Evolutionary conservation across 345 rosid genomes (phyloP).

Genomic region (Euclidium syriacum): DNA sequence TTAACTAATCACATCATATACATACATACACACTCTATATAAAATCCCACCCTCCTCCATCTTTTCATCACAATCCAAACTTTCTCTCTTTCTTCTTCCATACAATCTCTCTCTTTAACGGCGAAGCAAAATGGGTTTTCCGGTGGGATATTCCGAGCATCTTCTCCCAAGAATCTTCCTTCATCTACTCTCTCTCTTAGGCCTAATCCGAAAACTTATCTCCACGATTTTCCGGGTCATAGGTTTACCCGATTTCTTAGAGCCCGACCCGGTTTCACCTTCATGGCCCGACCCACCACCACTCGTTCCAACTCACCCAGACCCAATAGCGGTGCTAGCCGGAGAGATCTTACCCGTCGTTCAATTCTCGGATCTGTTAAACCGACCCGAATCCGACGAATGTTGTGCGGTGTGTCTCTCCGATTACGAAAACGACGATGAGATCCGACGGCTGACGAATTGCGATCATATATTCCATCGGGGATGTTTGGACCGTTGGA

Average conservation of each 20-base stretch:
- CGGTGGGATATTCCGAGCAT: conserved; percentile 66
- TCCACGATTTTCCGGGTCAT: conserved; percentile 40
- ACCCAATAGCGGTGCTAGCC: conserved; percentile 53
- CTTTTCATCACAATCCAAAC: conserved; percentile 19
- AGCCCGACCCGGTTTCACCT: conserved; percentile 44
- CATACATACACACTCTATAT: conserved; percentile 16
- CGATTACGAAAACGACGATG: conserved; percentile 61
- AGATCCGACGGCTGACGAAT: conserved; percentile 61
- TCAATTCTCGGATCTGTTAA: conserved; percentile 57
- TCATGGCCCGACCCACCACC: conserved; percentile 39
- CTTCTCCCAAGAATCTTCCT: conserved; percentile 62
- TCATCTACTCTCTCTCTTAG: conserved; percentile 50
- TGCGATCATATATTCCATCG: conserved; percentile 69
- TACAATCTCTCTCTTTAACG: conserved; percentile 10
- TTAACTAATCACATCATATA: conserved; percentile 20
- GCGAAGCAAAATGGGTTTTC: conserved; percentile 62
- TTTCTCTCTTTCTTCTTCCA: not conserved
- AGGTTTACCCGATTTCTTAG: conserved; percentile 65
- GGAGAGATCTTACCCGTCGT: conserved; percentile 69
- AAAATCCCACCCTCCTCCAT: conserved; percentile 10
- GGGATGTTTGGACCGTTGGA: conserved; percentile 79
- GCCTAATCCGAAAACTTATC: conserved; percentile 43
- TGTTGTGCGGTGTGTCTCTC: conserved; percentile 81
- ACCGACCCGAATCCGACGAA: conserved; percentile 47
- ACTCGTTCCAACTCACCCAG: too few species aligned